Conservation (phyloP, 192 early-diverging fungal species). For the Funneliformis geosporum region DNA sequence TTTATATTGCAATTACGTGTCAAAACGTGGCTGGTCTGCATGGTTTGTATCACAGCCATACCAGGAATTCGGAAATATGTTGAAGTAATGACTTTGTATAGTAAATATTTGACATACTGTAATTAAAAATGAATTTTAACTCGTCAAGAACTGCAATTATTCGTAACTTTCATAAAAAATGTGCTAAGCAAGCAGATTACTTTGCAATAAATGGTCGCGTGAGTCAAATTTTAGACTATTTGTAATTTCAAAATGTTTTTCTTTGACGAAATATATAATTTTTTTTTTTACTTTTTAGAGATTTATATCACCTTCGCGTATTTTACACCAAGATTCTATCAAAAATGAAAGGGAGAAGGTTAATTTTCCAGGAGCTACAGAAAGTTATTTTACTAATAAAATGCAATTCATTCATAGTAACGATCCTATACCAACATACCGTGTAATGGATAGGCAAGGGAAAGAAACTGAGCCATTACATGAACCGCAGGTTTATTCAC, state of each 20-base stretch:
- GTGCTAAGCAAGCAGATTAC: neutral
- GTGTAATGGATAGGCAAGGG: conserved; percentile 90
- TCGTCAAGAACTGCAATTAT: neutral
- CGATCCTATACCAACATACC: conserved; percentile 84
- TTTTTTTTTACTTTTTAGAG: neutral
- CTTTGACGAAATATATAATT: neutral
- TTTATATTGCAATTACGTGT: neutral
- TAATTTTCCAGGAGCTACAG: conserved; percentile 64
- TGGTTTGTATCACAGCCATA: neutral
- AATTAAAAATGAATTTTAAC: neutral
- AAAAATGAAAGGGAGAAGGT: conserved; percentile 56
- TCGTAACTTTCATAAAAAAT: neutral
- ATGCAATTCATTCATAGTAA: conserved; percentile 65
- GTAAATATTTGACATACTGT: too few relatives aligned
- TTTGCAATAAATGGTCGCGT: neutral
- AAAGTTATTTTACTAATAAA: conserved; percentile 63
- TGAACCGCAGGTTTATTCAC: conserved; percentile 60
- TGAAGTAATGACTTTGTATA: too few relatives aligned
- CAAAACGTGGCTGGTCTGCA: neutral
- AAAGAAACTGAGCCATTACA: conserved; percentile 68
- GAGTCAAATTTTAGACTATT: neutral
- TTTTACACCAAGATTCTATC: neutral
- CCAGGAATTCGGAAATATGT: neutral
- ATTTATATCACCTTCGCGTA: neutral
- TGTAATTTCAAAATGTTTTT: too few relatives aligned